Evolutionary conservation across 2,329 filamentous ascomycete genomes (phyloP), one percentile per base, ranked within the genome.

Genomic region (Claviceps purpurea): DNA sequence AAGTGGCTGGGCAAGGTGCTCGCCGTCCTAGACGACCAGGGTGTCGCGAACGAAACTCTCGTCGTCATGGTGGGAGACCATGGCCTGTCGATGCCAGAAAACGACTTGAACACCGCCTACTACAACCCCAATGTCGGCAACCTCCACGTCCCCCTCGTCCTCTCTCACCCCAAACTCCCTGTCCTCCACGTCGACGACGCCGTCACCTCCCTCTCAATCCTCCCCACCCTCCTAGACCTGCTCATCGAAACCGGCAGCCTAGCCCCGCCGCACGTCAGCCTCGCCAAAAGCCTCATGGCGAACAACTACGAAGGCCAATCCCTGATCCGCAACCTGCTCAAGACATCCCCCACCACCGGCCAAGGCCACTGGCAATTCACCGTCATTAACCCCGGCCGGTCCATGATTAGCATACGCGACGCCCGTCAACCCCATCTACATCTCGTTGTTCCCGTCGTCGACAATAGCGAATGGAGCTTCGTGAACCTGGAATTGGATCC

Each of bases 291-390:
- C 34, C 58, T 68, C 8, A 52, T 61, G 2, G 54, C 60, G 20
- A 14, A 7, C 14, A 65, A 66, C 51, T 68, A 67, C 45, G 65
- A 68, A 47, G 65, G 65, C 3, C 63, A 67, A 46, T 67, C 64
- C 3, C 58, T 68, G 8, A 62, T 68, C 40, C 64, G 65, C 7
- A 59, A 62, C 0, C 57, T 63, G 20, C 58, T 57, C 48, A 59
- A 53, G 1, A 39, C 44, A 1, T 58, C 56, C 13, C 42, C 22
- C 8, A 54, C 49, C 34, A 54, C 54, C 1, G 56, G 60, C 2
- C 55, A 60, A 16, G 63, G 61, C 4, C 56, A 63, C 42, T 68
- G 65, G 65, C 64, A 67, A 18, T 66, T 65, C 24, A 64, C 62
- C 3, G 60, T 66, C 6, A 60, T 62, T 2, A 68, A 67, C 22